Conservation (phyloP, 2,329 filamentous ascomycete species). For the Exutisphaerella laricina region DNA sequence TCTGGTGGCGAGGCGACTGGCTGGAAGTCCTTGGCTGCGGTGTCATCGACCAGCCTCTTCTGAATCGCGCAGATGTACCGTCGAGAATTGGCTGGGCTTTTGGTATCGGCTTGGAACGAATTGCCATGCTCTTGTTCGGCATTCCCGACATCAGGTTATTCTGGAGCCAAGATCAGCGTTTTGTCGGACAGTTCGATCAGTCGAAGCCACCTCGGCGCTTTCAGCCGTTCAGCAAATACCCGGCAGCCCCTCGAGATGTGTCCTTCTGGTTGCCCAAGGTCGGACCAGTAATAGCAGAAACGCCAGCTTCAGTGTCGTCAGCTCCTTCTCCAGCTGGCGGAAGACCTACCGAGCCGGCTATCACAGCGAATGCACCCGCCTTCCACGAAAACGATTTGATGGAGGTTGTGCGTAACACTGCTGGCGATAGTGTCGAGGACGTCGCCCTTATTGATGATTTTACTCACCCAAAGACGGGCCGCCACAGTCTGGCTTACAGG, state of each 20-base stretch:
- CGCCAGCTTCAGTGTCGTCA: conserved; percentile 29
- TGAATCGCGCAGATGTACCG: conserved; percentile 69
- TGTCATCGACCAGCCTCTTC: conserved; percentile 75
- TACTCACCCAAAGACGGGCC: conserved; percentile 74
- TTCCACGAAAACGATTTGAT: conserved; percentile 97
- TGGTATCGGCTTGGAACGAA: conserved; percentile 85
- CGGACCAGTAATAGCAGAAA: conserved; percentile 28
- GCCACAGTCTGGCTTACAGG: conserved; percentile 82
- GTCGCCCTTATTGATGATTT: conserved; percentile 82
- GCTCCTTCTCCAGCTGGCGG: conserved; percentile 33
- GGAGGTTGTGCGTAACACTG: conserved; percentile 82
- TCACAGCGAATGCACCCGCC: conserved; percentile 35
- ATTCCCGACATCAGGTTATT: conserved; percentile 96
- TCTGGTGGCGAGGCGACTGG: conserved; percentile 93
- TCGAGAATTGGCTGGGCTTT: conserved; percentile 88
- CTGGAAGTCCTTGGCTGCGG: conserved; percentile 93
- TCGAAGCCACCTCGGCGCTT: conserved; percentile 57
- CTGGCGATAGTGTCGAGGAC: conserved; percentile 80
- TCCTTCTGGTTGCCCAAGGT: conserved; percentile 72
- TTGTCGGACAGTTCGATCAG: conserved; percentile 70
- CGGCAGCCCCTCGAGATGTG: conserved; percentile 83
- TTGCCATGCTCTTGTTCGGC: conserved; percentile 94
- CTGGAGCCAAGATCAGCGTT: conserved; percentile 82
- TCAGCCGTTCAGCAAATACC: conserved; percentile 84
- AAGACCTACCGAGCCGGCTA: conserved; percentile 32